Conservation (phyloP, 2,329 filamentous ascomycete species). For the Curvularia spicifera region DNA sequence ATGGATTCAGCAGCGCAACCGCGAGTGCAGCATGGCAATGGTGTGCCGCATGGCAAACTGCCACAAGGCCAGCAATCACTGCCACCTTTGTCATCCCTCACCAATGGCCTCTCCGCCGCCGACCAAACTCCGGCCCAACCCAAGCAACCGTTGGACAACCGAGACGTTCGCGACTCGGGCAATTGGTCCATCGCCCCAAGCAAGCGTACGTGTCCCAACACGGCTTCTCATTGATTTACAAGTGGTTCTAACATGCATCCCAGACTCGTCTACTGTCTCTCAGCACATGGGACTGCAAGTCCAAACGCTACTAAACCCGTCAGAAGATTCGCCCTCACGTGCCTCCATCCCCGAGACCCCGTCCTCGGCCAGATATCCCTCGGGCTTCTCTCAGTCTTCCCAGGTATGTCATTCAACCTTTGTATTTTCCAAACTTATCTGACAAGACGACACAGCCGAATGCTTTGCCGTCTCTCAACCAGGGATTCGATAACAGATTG, state of each 20-base stretch:
- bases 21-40: constrained; percentile 23
- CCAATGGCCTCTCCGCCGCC: constrained; percentile 39
- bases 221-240: constrained; percentile 6
- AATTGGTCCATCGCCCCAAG: constrained; percentile 66
- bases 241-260: constrained; percentile 20
- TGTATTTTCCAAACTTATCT: constrained; percentile 14
- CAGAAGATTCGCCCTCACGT: constrained; percentile 57
- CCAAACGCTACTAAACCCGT: constrained; percentile 56
- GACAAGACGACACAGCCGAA: constrained; percentile 36
- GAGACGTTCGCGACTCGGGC: constrained; percentile 63
- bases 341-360: constrained; percentile 53
- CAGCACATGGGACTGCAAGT: constrained; percentile 58
- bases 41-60: constrained; percentile 26
- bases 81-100: constrained; percentile 49
- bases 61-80: constrained; percentile 46
- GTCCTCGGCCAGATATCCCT: constrained; percentile 47
- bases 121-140: constrained; percentile 45
- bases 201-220: constrained; percentile 54
- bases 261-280: constrained; percentile 53
- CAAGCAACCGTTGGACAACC: constrained; percentile 51
- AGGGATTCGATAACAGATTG: constrained; percentile 55
- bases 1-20: constrained; percentile 44
- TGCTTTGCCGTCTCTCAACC: constrained; percentile 64
- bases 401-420: constrained; percentile 29
- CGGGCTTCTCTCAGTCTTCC: constrained; percentile 30